Base-by-base conservation (phyloP, 78 protist genomes). In the Bodo saltans region DNA sequence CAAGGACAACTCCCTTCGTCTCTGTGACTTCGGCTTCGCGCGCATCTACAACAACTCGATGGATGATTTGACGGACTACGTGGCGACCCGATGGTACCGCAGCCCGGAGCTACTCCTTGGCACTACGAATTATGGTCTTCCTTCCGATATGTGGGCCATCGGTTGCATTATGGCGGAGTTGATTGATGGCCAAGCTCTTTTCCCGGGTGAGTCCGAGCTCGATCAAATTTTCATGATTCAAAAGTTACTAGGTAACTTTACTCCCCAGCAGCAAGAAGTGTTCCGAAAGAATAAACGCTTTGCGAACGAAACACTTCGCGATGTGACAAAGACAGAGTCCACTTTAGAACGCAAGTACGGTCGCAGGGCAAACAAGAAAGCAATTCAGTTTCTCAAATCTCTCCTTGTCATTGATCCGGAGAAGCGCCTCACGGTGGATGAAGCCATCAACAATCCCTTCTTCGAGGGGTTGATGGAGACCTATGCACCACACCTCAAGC, bases 11-110 rank as follows among this genome's bases (percentile, higher is more conserved):
- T 34, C 35, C 33, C 68, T 93, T 1, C 88, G 84, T 39, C 85
- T 89, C 28, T 88, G 92, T 41, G 94, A 92, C 68, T 88, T 92
- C 69, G 94, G 94, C 0, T 79, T 88, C 8, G 91, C 87, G 28
- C 67, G 87, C 32, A 3, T 2, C 32, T 26, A 68, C 42, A n/a
- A 4, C 33, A 21, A 0, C 8, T 1, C n/a, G 33, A 23, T 2
- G 17, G 35, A 30, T 40, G 79, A 71, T 30, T 81, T 72, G 47
- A 93, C 96, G 1, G 96, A 90, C 68, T 93, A 93, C 34, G 93
- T 93, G 41, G 93, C 96, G 40, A 93, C 96, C 1, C 78, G 96
- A 25, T 90, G 96, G 96, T 93, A 93, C 87, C 83, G 96, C 0
- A 68, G 88, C 0, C 92, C 93, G 0, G 91, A 89, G 72, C 86